Conservation (phyloP, 2,329 filamentous ascomycete genomes). For the Zymoseptoria tritici region DNA sequence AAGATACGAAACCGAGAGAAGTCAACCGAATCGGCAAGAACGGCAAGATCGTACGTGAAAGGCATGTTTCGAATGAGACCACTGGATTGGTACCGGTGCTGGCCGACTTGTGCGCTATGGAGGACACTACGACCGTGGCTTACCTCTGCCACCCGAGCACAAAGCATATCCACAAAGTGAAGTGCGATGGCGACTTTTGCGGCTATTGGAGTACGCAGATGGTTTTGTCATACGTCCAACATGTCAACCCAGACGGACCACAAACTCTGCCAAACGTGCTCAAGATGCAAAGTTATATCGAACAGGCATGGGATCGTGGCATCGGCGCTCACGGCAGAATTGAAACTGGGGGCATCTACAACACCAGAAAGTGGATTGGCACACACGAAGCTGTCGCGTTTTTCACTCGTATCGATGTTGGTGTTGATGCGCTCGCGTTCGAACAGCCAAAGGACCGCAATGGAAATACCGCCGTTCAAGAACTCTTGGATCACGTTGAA, state of each 20-base stretch:
- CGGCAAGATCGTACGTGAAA: conserved; percentile 36
- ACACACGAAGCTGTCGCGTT: conserved; percentile 83
- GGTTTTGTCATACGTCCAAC: conserved; percentile 66
- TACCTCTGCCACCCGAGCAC: conserved; percentile 73
- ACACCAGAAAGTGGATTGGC: conserved; percentile 93
- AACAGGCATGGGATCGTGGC: conserved; percentile 77
- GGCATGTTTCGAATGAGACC: conserved; percentile 39
- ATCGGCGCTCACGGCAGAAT: conserved; percentile 66
- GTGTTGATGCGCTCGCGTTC: conserved; percentile 46
- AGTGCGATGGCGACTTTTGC: conserved; percentile 82
- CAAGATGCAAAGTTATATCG: conserved; percentile 76
- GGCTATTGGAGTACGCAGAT: conserved; percentile 95
- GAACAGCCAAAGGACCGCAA: conserved; percentile 29
- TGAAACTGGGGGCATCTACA: conserved; percentile 79
- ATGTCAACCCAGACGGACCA: conserved; percentile 15
- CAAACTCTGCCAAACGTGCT: conserved; percentile 64
- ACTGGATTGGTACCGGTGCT: conserved; percentile 39
- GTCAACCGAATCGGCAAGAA: conserved; percentile 37
- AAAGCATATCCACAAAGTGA: conserved; percentile 73
- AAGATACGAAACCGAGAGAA: conserved; percentile 33
- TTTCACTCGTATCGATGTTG: conserved; percentile 57
- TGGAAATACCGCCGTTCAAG: conserved; percentile 43
- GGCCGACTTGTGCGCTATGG: conserved; percentile 49
- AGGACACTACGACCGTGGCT: conserved; percentile 56
- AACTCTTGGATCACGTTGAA: conserved; percentile 62